phyloP scores from a whole-genome alignment of 2,329 filamentous ascomycete species.

The Aspergillus oerlinghausenensis region DNA sequence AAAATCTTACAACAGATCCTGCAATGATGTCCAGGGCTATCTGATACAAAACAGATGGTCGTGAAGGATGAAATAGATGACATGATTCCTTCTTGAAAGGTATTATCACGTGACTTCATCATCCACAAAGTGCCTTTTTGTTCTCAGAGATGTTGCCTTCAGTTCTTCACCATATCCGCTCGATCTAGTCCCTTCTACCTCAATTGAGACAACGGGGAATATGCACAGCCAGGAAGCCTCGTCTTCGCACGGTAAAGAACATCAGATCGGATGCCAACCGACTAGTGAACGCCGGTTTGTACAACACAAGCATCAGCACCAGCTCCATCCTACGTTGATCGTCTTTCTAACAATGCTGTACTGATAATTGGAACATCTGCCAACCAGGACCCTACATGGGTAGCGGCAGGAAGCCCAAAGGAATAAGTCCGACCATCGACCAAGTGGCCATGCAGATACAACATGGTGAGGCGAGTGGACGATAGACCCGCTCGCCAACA shows the following conservation, averaged over 20 bases:
- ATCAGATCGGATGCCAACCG: background rate
- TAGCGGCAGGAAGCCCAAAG: slow-evolving; percentile 10
- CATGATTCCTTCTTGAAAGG: background rate
- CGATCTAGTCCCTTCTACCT: background rate
- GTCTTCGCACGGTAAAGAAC: background rate
- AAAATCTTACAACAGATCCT: background rate
- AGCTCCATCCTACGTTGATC: background rate
- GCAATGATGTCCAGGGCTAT: background rate
- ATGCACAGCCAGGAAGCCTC: background rate
- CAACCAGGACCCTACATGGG: slow-evolving; percentile 11
- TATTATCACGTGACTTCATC: background rate
- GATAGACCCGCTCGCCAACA: slow-evolving; percentile 21
- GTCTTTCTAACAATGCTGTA: slow-evolving; percentile 3
- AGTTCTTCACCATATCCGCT: background rate
- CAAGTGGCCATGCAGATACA: slow-evolving; percentile 23
- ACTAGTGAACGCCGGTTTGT: background rate
- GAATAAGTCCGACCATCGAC: slow-evolving; percentile 11
- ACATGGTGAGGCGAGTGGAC: slow-evolving; percentile 20
- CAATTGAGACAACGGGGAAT: background rate
- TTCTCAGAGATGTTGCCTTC: background rate
- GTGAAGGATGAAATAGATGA: background rate
- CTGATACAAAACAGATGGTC: background rate
- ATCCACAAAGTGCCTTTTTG: background rate
- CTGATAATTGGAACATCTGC: background rate
- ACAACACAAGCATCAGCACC: background rate